Evolutionary conservation across 1,284 basidiomycete species (phyloP).

Genomic region (Ustilago shanxiensis): DNA sequence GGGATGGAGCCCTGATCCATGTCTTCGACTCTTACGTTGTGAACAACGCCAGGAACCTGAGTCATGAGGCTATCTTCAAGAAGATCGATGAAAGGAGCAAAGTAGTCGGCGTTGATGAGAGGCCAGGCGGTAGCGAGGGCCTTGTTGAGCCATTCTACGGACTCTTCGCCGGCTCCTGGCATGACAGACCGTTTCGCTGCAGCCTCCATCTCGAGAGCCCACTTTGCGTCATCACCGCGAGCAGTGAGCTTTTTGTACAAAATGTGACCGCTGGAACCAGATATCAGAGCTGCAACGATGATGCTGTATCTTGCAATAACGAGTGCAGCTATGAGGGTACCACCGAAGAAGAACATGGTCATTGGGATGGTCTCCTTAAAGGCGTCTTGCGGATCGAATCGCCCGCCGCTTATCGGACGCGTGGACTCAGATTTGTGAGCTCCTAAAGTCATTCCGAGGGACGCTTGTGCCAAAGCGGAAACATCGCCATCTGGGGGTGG

Average conservation of each 20-base stretch:
- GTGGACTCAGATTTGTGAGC: constrained; percentile 14
- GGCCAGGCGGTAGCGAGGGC: constrained; percentile 62
- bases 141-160: constrained; percentile 65
- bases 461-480: constrained; percentile 17
- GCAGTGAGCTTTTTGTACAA: constrained; percentile 47
- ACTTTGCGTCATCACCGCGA: constrained; percentile 41
- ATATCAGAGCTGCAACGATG: constrained; percentile 30
- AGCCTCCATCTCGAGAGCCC: constrained; percentile 44
- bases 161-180: constrained; percentile 43
- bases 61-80: constrained; percentile 67
- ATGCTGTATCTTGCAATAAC: constrained; percentile 40
- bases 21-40: constrained; percentile 63
- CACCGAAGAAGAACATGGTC: constrained; percentile 54
- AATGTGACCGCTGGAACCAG: constrained; percentile 36
- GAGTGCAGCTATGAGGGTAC: constrained; percentile 45
- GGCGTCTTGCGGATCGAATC: constrained; percentile 20
- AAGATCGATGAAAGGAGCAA: constrained; percentile 65
- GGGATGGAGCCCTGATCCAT: constrained; percentile 64
- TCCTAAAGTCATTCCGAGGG: constrained; percentile 31
- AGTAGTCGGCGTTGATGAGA: constrained; percentile 62
- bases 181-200: constrained; percentile 24
- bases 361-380: constrained; percentile 49
- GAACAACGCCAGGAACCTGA: constrained; percentile 65
- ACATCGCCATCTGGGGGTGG: constrained; percentile 16
- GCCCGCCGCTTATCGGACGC: neutral